These are phyloP conservation scores for Pichia sp. DNA, from an alignment of 1,139 yeast genomes.

Conservation along the genomic window DNA sequence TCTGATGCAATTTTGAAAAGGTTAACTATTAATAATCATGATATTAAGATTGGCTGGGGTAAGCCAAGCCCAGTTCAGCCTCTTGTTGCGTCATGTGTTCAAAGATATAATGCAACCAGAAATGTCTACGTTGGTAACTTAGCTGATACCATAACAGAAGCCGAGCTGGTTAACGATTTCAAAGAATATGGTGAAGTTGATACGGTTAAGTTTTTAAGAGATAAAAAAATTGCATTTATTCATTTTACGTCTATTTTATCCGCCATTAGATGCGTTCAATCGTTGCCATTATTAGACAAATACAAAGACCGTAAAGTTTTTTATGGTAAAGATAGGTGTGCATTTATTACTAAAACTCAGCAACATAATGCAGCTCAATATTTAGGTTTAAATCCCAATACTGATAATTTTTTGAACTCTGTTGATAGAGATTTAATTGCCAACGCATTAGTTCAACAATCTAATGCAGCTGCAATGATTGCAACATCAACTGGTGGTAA, in stretches of 20 bases:
- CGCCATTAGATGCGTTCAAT: constrained; percentile 54
- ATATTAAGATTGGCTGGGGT: constrained; percentile 59
- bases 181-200: constrained; percentile 49
- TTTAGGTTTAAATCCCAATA: constrained; percentile 83
- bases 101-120: constrained; percentile 56
- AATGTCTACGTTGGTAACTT: constrained; percentile 56
- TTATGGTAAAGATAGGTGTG: constrained; percentile 61
- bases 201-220: constrained; percentile 50
- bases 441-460: constrained; percentile 57
- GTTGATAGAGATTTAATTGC: constrained; percentile 52
- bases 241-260: constrained; percentile 53
- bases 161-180: constrained; percentile 45
- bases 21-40: constrained; percentile 49
- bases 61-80: constrained; percentile 49
- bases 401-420: constrained; percentile 61
- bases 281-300: constrained; percentile 47
- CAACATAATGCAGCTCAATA: constrained; percentile 97
- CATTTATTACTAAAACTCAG: constrained; percentile 83
- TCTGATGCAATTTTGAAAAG: constrained; percentile 56
- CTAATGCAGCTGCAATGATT: constrained; percentile 66
- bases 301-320: constrained; percentile 52
- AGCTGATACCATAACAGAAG: constrained; percentile 41
- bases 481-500: constrained; percentile 71
- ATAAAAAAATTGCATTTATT: constrained; percentile 54
- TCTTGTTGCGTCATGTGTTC: constrained; percentile 51